Evolutionary conservation across 108 stramenopile genomes (phyloP).

Genomic region (Nitzschia sp.): DNA sequence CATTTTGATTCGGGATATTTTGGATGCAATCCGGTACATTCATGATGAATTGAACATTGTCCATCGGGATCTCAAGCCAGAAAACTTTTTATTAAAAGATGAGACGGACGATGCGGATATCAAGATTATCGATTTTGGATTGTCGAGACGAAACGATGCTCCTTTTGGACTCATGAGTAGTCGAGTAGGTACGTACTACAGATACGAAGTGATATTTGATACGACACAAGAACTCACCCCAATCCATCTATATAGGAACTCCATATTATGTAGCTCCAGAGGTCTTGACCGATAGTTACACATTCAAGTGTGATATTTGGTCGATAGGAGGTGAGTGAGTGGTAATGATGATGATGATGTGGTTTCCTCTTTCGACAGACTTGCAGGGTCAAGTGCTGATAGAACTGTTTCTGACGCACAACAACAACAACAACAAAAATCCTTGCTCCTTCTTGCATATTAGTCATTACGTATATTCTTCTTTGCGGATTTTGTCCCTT

Average conservation of each 20-base stretch:
- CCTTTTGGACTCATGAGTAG: conserved; percentile 15
- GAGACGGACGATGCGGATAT: conserved; percentile 20
- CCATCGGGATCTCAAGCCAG: conserved; percentile 94
- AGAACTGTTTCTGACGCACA: too few relatives aligned
- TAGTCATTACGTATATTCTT: conserved; percentile 67
- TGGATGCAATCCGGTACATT: conserved; percentile 67
- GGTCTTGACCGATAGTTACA: conserved; percentile 52
- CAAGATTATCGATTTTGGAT: conserved; percentile 87
- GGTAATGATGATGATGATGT: too few relatives aligned
- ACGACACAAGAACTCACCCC: too few relatives aligned
- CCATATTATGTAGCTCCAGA: conserved; percentile 52
- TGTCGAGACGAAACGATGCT: conserved; percentile 43
- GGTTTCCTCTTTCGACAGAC: too few relatives aligned
- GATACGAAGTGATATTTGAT: too few relatives aligned
- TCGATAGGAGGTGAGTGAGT: conserved; percentile 43
- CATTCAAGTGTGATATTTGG: conserved; percentile 73
- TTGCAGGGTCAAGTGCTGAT: too few relatives aligned
- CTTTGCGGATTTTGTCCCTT: conserved; percentile 72
- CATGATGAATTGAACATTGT: conserved; percentile 73
- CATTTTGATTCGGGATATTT: conserved; percentile 49
- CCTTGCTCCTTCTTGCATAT: not conserved
- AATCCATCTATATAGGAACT: conserved; percentile 18
- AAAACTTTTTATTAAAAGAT: conserved; percentile 78
- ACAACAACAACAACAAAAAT: too few relatives aligned
- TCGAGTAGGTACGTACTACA: conserved; percentile 22